phyloP scores from a whole-genome alignment of 2,329 filamentous ascomycete species.

The Alternaria dauci region DNA sequence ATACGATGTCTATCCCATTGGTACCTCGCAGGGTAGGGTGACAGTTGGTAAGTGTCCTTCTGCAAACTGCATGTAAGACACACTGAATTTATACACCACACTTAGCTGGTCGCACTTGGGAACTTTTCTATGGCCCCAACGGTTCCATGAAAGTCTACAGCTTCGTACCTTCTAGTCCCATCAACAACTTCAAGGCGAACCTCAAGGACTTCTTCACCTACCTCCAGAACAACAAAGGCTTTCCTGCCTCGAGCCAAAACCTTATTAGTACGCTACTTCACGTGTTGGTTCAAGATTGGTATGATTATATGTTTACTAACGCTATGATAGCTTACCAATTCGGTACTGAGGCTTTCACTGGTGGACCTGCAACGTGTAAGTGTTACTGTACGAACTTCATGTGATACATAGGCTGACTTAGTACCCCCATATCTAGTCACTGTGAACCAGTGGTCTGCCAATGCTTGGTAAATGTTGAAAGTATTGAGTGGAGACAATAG shows the following conservation, averaged over 20 bases:
- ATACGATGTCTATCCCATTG: constrained; percentile 29
- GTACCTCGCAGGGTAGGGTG: constrained; percentile 26
- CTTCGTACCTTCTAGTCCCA: constrained; percentile 56
- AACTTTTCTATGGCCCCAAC: constrained; percentile 67
- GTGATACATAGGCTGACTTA: too few relatives aligned
- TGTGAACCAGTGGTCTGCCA: constrained; percentile 26
- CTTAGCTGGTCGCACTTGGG: constrained; percentile 57
- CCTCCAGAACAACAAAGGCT: constrained; percentile 59
- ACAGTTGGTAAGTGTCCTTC: constrained; percentile 52
- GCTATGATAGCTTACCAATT: constrained; percentile 29
- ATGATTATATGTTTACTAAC: background rate
- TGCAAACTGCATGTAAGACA: background rate
- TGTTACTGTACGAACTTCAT: too few relatives aligned
- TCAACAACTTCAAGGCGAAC: constrained; percentile 63
- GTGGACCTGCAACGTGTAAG: constrained; percentile 27
- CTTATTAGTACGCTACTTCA: constrained; percentile 29
- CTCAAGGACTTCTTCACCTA: constrained; percentile 64
- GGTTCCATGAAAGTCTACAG: constrained; percentile 67
- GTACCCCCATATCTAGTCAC: constrained; percentile 1
- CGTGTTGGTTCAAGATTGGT: background rate
- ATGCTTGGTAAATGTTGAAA: constrained; percentile 10
- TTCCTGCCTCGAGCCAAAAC: constrained; percentile 38
- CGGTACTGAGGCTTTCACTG: constrained; percentile 37
- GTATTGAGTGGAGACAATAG: background rate
- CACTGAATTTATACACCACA: background rate